Evolutionary conservation across 495 filamentous ascomycete species (phyloP).

Genomic region (Aspergillus funiculosus): DNA sequence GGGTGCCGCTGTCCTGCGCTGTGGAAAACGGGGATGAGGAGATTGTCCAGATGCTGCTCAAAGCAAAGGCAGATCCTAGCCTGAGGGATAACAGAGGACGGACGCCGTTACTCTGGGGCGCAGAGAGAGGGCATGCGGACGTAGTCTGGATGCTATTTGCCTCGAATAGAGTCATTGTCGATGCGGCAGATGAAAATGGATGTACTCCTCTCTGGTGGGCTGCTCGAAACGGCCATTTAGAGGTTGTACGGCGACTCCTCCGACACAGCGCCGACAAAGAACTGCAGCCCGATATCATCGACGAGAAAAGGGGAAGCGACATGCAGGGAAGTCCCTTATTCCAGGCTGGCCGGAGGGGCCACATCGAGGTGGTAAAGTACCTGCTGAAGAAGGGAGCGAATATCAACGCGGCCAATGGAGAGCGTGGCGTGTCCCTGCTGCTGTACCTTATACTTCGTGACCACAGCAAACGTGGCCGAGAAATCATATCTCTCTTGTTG

Average conservation of each 20-base stretch:
- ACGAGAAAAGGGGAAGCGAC: constrained; percentile 2
- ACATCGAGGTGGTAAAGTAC: constrained; percentile 21
- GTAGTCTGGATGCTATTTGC: constrained; percentile 29
- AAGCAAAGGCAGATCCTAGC: constrained; percentile 13
- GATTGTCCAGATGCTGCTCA: constrained; percentile 28
- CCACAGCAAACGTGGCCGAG: constrained; percentile 14
- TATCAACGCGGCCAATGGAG: constrained; percentile 12
- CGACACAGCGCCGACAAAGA: constrained; percentile 20
- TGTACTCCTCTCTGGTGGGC: constrained; percentile 34
- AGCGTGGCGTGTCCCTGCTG: constrained; percentile 18
- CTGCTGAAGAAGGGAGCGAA: constrained; percentile 25
- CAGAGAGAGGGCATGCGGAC: constrained; percentile 27
- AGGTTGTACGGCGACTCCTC: constrained; percentile 18
- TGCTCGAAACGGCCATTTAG: constrained; percentile 20
- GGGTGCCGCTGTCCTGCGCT: constrained; percentile 9
- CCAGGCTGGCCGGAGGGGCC: constrained; percentile 22
- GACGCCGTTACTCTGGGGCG: constrained; percentile 38
- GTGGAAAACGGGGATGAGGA: constrained; percentile 23
- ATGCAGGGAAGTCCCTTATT: constrained; percentile 24
- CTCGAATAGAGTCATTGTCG: constrained; percentile 22
- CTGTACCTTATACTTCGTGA: constrained; percentile 19
- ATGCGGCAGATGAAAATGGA: constrained; percentile 27
- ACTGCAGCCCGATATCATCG: constrained; percentile 8
- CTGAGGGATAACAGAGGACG: constrained; percentile 13
- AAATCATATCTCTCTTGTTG: constrained; percentile 26